Base-by-base conservation (phyloP, 164 flowering plant genomes). In the Taxillus chinensis region DNA sequence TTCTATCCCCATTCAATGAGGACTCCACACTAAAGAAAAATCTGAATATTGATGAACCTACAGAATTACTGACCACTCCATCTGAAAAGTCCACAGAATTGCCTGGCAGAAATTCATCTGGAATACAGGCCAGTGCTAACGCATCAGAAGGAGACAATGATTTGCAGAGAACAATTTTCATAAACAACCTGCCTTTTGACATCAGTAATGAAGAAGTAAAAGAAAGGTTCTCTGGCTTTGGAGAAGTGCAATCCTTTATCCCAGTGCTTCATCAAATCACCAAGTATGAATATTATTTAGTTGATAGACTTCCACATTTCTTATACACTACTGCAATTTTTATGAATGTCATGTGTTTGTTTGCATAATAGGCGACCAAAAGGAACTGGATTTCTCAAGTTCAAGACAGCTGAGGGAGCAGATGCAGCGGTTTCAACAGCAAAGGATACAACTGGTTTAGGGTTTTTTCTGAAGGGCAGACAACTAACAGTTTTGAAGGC, bases 321-420 rank as follows among this genome's bases (percentile, higher is more conserved):
- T 15, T 41, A 3, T 49, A 42, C 10, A 52, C 39, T 45, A 7
- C 13, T 38, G 8, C 8, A 40, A 51, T 68, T 49, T 8, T 11
- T 14, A 58, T 51, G 53, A 9, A 65, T 67, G 14, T 54, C 37
- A 27, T 27, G 27, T n/a, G 67, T 64, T 63, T 71, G 52, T 10
- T 68, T 71, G 48, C 67, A 39, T 38, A 64, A 63, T 80, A 93
- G 98, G 80, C 85, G 97, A 56, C 97, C 97, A 38, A 86, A 67
- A 71, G 99, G 99, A 59, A 89, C 91, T 65, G 99, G 90, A 48
- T 95, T 95, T 79, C 83, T 95, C 61, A 87, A 84, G 82, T 90
- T 89, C 63, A 79, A 76, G 64, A 71, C 86, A 55, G 37, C 51
- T 49, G 84, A 80, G 39, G 90, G 85, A 45, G 90, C 81, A 10